A percentile compares a stretch with the other conserved stretches of the same genome.
Conservation (phyloP, 1,284 basidiomycete species). For the Takashimella koratensis region DNA sequence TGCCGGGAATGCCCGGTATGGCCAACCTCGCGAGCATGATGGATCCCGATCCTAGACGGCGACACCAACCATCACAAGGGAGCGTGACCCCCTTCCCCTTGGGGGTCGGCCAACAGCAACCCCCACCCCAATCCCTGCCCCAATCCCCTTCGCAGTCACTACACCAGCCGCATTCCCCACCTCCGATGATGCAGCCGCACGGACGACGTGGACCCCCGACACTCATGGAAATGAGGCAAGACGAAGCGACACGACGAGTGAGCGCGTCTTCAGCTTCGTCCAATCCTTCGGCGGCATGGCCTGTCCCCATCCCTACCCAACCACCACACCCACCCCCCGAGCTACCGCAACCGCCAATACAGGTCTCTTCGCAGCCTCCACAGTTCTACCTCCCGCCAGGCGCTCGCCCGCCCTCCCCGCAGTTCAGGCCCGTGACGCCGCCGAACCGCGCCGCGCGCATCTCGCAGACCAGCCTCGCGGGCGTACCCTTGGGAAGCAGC, state of each 20-base stretch:
- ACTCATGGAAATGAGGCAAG: constrained; percentile 7
- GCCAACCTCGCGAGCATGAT: neutral
- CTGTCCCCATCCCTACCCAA: constrained; percentile 3
- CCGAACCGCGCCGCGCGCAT: constrained; percentile 11
- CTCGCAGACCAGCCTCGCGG: constrained; percentile 11
- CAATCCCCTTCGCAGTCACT: neutral
- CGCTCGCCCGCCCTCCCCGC: constrained; percentile 34
- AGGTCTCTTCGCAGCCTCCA: neutral
- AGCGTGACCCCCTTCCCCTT: constrained; percentile 40
- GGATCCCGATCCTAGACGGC: neutral
- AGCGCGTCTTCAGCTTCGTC: constrained; percentile 14
- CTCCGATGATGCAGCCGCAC: neutral
- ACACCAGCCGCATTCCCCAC: neutral
- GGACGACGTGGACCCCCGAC: neutral
- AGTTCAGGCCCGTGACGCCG: constrained; percentile 2
- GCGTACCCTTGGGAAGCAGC: constrained; percentile 13
- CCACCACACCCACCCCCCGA: constrained; percentile 9
- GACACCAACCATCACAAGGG: constrained; percentile 5
- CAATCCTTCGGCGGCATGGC: constrained; percentile 15
- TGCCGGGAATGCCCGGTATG: neutral
- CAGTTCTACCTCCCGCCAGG: constrained; percentile 35
- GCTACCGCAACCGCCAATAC: constrained; percentile 8
- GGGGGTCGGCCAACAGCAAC: constrained; percentile 21
- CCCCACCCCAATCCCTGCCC: constrained; percentile 2
- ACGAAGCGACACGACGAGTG: constrained; percentile 9